phyloP scores from a whole-genome alignment of 1,139 yeast species.

The Suhomyces coccinellae region DNA sequence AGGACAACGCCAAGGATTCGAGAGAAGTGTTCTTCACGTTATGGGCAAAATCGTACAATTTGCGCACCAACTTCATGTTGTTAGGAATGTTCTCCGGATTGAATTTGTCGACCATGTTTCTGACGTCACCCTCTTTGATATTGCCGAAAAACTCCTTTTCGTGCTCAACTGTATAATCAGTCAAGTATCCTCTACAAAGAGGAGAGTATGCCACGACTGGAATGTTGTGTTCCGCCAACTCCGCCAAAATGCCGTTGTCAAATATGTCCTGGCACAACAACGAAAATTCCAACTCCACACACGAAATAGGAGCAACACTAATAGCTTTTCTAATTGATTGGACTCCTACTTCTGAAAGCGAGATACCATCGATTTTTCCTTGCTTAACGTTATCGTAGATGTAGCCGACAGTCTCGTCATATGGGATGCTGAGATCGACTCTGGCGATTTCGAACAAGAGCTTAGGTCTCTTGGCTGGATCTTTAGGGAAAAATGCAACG shows the following conservation, averaged over 20 bases:
- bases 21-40: constrained; percentile 46
- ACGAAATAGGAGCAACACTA: constrained; percentile 50
- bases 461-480: constrained; percentile 31
- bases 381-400: constrained; percentile 52
- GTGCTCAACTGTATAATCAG: constrained; percentile 54
- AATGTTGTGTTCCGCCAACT: constrained; percentile 46
- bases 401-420: constrained; percentile 50
- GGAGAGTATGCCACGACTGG: constrained; percentile 83
- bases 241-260: constrained; percentile 60
- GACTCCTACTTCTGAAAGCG: constrained; percentile 69
- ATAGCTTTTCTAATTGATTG: constrained; percentile 59
- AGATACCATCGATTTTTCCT: constrained; percentile 65
- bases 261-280: constrained; percentile 61
- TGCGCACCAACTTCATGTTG: constrained; percentile 50
- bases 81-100: constrained; percentile 52
- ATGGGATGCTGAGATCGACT: constrained; percentile 52
- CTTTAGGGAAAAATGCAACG: constrained; percentile 45
- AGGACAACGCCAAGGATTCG: constrained; percentile 72
- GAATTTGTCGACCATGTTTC: constrained; percentile 59
- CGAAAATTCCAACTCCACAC: constrained; percentile 77
- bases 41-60: constrained; percentile 51
- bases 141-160: constrained; percentile 33
- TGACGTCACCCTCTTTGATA: constrained; percentile 55
- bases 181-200: constrained; percentile 73
- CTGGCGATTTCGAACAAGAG: constrained; percentile 73